These are phyloP conservation scores for Mimosa pudica DNA, from an alignment of 306 rosid species.

Conservation along the genomic window DNA sequence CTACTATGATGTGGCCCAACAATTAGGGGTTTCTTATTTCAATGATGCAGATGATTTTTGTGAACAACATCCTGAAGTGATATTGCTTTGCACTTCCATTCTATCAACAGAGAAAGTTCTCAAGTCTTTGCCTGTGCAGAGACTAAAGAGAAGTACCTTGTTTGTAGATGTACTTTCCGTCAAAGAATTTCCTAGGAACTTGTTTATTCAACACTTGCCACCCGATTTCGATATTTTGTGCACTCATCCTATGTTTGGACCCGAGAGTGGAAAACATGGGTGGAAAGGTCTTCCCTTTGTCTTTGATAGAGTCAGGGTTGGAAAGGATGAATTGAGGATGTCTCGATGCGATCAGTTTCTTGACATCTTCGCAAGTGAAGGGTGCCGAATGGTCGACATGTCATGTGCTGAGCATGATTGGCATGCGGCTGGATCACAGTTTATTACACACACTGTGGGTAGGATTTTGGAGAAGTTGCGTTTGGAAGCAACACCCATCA, in stretches of 20 bases:
- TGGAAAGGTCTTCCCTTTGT: conserved; percentile 6
- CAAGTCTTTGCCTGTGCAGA: conserved; percentile 68
- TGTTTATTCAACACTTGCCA: conserved; percentile 73
- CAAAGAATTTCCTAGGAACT: conserved; percentile 79
- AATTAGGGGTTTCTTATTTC: conserved; percentile 66
- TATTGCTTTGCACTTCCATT: conserved; percentile 84
- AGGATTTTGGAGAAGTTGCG: conserved; percentile 70
- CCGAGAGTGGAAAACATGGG: conserved; percentile 1
- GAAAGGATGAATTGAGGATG: conserved; percentile 49
- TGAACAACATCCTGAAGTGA: conserved; percentile 73
- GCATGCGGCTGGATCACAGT: conserved; percentile 89
- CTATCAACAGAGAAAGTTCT: conserved; percentile 54
- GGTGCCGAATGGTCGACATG: conserved; percentile 93
- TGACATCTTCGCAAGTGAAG: conserved; percentile 73
- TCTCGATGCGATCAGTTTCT: conserved; percentile 72
- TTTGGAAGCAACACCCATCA: conserved; percentile 64
- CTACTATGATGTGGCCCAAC: conserved; percentile 63
- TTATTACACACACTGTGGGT: conserved; percentile 85
- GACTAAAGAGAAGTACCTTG: conserved; percentile 79
- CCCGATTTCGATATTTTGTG: conserved; percentile 75
- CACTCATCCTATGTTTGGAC: conserved; percentile 94
- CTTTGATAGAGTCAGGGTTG: not conserved
- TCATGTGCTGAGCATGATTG: conserved; percentile 70
- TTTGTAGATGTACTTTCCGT: conserved; percentile 94
- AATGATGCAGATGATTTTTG: conserved; percentile 44